A percentile compares a stretch with the other conserved stretches of the same genome.
These are phyloP conservation scores for Trametes hirsuta DNA, from an alignment of 1,284 basidiomycete species.

Conservation along the genomic window DNA sequence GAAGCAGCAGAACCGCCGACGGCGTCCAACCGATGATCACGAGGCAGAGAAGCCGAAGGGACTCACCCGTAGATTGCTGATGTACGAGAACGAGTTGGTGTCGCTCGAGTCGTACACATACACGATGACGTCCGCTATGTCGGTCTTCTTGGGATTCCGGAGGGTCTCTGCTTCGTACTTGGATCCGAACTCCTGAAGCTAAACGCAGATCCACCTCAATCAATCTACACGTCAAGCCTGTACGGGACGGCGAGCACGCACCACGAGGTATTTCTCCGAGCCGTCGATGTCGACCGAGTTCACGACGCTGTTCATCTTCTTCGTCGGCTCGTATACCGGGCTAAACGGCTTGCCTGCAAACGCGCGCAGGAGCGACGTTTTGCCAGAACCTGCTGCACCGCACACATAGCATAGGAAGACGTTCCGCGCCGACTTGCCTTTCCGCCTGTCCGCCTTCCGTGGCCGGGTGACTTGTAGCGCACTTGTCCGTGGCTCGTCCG, in stretches of 20 bases:
- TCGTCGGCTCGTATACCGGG: constrained; percentile 83
- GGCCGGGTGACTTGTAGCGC: constrained; percentile 84
- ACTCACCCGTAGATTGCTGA: constrained; percentile 90
- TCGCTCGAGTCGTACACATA: constrained; percentile 98
- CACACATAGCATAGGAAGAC: constrained; percentile 94
- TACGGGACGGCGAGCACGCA: constrained; percentile 45
- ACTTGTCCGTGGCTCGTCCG: constrained; percentile 72
- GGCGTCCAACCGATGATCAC: neutral
- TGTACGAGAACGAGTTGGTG: constrained; percentile 98
- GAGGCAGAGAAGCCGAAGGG: constrained; percentile 9
- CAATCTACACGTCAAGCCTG: neutral
- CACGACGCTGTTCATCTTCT: constrained; percentile 89
- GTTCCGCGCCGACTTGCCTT: constrained; percentile 85
- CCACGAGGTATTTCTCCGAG: constrained; percentile 94
- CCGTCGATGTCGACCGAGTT: constrained; percentile 95
- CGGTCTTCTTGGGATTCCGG: constrained; percentile 88
- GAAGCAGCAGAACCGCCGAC: neutral
- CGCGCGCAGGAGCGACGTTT: constrained; percentile 84
- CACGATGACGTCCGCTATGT: constrained; percentile 91
- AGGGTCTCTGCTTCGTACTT: constrained; percentile 93
- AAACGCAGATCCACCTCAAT: neutral
- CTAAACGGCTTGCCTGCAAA: constrained; percentile 85
- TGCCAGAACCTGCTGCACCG: constrained; percentile 95
- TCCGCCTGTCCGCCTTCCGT: constrained; percentile 84
- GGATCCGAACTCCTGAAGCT: constrained; percentile 97